Evolutionary conservation across 345 rosid genomes (phyloP).

Genomic region (Populus simonii): DNA sequence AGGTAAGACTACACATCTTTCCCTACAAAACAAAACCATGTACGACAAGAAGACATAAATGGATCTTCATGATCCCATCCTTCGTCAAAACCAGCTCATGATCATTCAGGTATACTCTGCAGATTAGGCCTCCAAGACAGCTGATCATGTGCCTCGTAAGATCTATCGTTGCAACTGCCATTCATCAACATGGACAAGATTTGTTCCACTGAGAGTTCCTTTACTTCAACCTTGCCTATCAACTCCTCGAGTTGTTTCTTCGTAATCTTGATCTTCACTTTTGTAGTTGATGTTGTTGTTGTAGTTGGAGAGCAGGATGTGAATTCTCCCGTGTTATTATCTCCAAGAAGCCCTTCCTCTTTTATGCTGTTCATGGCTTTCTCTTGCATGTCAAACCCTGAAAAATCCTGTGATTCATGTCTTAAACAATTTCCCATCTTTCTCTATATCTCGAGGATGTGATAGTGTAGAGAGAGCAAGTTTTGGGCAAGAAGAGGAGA

Average conservation of each 20-base stretch:
- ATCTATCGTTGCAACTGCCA: not conserved
- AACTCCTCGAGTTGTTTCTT: slow-evolving; percentile 55
- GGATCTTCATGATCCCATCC: not conserved
- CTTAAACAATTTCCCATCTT: slow-evolving; percentile 53
- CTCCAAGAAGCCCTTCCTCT: slow-evolving; percentile 16
- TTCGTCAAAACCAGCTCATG: not conserved
- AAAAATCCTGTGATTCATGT: slow-evolving; percentile 21
- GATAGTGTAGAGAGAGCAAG: not conserved
- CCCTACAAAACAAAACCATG: not conserved
- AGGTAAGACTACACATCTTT: not conserved
- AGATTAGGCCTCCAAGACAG: slow-evolving; percentile 59
- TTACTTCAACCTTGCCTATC: slow-evolving; percentile 39
- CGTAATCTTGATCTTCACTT: slow-evolving; percentile 54
- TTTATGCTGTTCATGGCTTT: not conserved
- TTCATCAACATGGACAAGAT: slow-evolving; percentile 37
- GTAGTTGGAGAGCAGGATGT: slow-evolving; percentile 6
- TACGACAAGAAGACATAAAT: not conserved
- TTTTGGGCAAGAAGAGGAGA: not conserved
- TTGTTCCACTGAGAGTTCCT: slow-evolving; percentile 40
- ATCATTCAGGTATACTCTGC: slow-evolving; percentile 60
- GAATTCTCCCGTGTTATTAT: not conserved
- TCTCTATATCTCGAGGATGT: not conserved
- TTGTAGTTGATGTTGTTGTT: slow-evolving; percentile 4
- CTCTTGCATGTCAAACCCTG: not conserved
- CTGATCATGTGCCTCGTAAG: slow-evolving; percentile 20